Percentiles rank a stretch among this genome's conserved stretches.
Conservation (phyloP, 352 stramenopile species). For the Globisporangium barbulae region DNA sequence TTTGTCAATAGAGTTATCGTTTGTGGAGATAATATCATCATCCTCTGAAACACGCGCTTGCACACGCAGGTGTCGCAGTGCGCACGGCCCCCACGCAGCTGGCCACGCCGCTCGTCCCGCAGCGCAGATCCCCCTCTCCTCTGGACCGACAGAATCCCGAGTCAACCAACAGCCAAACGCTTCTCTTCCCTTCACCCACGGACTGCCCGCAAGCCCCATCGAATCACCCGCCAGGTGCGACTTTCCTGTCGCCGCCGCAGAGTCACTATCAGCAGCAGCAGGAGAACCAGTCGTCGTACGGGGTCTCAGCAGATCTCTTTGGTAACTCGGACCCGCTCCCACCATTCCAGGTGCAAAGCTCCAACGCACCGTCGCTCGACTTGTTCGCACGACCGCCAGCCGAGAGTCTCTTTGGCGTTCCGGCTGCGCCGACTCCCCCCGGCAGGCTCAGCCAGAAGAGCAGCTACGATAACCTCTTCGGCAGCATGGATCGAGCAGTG, state of each 20-base stretch:
- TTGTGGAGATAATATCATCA: background rate
- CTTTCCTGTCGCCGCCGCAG: background rate
- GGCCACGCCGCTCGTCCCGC: slow-evolving; percentile 48
- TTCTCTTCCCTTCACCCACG: slow-evolving; percentile 3
- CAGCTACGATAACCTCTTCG: slow-evolving; percentile 46
- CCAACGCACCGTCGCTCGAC: slow-evolving; percentile 18
- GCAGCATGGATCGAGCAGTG: slow-evolving; percentile 22
- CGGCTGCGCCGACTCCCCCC: slow-evolving; percentile 25
- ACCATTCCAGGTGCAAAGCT: slow-evolving; percentile 28
- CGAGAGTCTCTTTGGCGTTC: slow-evolving; percentile 39
- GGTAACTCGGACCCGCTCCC: slow-evolving; percentile 12
- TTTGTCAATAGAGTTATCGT: background rate
- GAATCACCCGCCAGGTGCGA: background rate
- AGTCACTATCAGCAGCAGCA: slow-evolving; percentile 9
- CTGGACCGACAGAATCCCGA: slow-evolving; percentile 15
- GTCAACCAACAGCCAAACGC: slow-evolving; percentile 6
- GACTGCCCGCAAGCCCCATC: slow-evolving; percentile 13
- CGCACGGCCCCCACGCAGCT: slow-evolving; percentile 50
- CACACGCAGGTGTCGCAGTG: slow-evolving; percentile 36
- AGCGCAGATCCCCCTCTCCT: slow-evolving; percentile 31
- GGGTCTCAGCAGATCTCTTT: slow-evolving; percentile 18
- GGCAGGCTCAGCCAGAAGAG: slow-evolving; percentile 26
- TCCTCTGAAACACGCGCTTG: background rate
- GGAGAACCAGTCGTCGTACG: slow-evolving; percentile 3
- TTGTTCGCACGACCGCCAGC: slow-evolving; percentile 25